Conservation (phyloP, 2,329 filamentous ascomycete species). For the Colletotrichum limetticola region DNA sequence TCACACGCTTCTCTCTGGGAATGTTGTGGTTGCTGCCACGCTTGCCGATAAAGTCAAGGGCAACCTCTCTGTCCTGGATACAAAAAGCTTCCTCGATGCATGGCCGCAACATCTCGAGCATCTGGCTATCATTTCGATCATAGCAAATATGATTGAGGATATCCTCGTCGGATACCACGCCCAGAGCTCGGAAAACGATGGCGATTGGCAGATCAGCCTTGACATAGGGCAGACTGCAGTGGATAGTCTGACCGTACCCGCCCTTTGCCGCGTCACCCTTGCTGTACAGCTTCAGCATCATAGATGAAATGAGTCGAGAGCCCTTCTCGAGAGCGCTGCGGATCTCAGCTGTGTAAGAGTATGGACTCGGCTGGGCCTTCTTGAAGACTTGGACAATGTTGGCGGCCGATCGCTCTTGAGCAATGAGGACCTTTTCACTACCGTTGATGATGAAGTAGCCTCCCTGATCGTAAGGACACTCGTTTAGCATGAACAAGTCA, state of each 20-base stretch:
- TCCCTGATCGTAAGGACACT: conserved; percentile 97
- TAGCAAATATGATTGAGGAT: conserved; percentile 98
- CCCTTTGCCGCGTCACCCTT: conserved; percentile 85
- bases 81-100: conserved; percentile 98
- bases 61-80: conserved; percentile 94
- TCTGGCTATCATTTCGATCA: conserved; percentile 92
- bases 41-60: conserved; percentile 94
- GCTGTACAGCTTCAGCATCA: conserved; percentile 89
- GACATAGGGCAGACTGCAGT: conserved; percentile 92
- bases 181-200: conserved; percentile 94
- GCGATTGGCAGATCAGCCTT: conserved; percentile 93
- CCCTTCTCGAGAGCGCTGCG: conserved; percentile 96
- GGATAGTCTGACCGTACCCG: conserved; percentile 87
- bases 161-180: conserved; percentile 96
- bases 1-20: conserved; percentile 82
- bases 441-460: conserved; percentile 99
- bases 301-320: conserved; percentile 90
- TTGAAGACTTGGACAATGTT: conserved; percentile 99
- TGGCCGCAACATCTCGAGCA: conserved; percentile 97
- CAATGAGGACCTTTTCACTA: conserved; percentile 97
- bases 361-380: conserved; percentile 92
- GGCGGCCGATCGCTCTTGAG: conserved; percentile 95
- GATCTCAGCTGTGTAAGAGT: conserved; percentile 94
- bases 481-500: conserved; percentile 89
- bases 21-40: conserved; percentile 78